Evolutionary conservation across 108 stramenopile species (phyloP), one percentile per base, ranked within the genome.

Genomic region (Cyclostephanos tholiformis): DNA sequence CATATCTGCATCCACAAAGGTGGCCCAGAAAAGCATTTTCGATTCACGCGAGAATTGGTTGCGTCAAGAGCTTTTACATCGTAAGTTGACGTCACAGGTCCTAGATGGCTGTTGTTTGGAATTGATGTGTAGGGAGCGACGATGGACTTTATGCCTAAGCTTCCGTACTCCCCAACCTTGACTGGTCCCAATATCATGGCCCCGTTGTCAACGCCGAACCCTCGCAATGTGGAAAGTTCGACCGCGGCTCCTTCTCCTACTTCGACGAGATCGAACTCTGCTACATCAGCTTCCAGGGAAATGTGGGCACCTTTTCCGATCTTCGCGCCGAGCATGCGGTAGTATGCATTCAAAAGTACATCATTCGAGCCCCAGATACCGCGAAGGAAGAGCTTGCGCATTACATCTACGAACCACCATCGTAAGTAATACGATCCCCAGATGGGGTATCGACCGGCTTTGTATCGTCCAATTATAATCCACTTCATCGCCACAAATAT

Each of bases 181-280:
- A 90, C 83, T 27, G 80, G 83, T 36, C 79, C 84, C 12, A 90
- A 60, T 7, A 86, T 73, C 73, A 87, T 84, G 38, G 72, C 61
- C 13, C 89, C 89, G 65, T 83, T 86, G 72, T 90, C 89, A 27
- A 90, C 69, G 55, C 75, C 77, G 63, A 90, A 90, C 23, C 62
- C 71, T 19, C 85, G 85, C n/a, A 86, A 30, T 2, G 81, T 84
- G 23, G 85, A 52, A 46, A 84, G 83, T 35, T 90, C 89, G 27
- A 90, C 69, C 20, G 35, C 61, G 0, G 83, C 86, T 48, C 73
- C 63, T 30, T 86, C 63, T 17, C 83, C 86, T 70, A 90, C 80
- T 6, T 49, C 69, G 6, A 90, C 72, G 20, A 90, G 69, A 64
- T 90, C 89, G 58, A 72, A 87, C 56, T 90, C 89, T 4, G 82